Percentiles rank a stretch among this genome's conserved stretches.
These are phyloP conservation scores for Schrenkiella parvula DNA, from an alignment of 345 rosid species.

Conservation along the genomic window DNA sequence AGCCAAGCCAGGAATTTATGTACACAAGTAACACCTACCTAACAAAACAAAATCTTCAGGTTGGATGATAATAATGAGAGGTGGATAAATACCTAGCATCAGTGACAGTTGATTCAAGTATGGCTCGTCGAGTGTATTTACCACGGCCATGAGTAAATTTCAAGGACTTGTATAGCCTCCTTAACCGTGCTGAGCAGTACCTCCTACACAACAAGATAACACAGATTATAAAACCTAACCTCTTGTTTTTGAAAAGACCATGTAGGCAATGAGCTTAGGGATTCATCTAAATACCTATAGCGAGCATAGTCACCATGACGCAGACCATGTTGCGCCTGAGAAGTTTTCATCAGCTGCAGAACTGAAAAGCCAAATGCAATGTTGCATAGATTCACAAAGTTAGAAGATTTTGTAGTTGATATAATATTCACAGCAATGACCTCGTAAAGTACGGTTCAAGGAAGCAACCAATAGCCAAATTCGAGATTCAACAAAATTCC, in stretches of 20 bases:
- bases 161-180: constrained; percentile 89
- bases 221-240: constrained; percentile 7
- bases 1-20: not conserved
- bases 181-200: constrained; percentile 90
- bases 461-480: not conserved
- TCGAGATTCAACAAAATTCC: not conserved
- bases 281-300: constrained; percentile 52
- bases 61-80: not conserved
- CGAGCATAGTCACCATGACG: constrained; percentile 94
- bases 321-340: constrained; percentile 98
- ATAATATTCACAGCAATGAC: not conserved
- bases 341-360: constrained; percentile 76
- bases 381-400: not conserved
- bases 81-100: constrained; percentile 73
- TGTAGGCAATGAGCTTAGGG: not conserved
- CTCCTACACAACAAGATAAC: constrained; percentile 53
- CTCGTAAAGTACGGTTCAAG: not conserved
- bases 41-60: constrained; percentile 5
- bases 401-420: not conserved
- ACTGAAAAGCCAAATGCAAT: constrained; percentile 38
- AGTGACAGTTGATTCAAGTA: constrained; percentile 78
- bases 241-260: not conserved
- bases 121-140: constrained; percentile 60
- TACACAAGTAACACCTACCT: not conserved
- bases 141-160: constrained; percentile 97